Percentiles rank a stretch among this genome's conserved stretches.
phyloP scores from a whole-genome alignment of 306 rosid species.

The Vachellia pachyceras region DNA sequence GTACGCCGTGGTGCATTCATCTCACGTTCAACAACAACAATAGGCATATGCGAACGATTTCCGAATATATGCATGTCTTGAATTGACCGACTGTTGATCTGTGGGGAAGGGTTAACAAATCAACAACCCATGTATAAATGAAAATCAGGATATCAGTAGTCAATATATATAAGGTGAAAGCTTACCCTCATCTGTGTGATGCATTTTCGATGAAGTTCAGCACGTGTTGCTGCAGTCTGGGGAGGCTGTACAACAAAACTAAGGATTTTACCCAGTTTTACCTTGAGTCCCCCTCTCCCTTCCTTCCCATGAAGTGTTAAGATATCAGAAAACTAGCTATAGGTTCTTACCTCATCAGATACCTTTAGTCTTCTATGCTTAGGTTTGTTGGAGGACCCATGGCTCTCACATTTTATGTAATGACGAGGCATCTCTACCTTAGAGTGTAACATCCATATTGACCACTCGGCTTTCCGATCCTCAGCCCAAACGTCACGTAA shows the following conservation, averaged over 20 bases:
- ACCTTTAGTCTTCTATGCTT: slow-evolving; percentile 76
- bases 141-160: slow-evolving; percentile 26
- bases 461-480: slow-evolving; percentile 92
- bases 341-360: slow-evolving; percentile 77
- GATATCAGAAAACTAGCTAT: slow-evolving; percentile 22
- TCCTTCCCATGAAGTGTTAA: slow-evolving; percentile 7
- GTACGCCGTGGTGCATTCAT: slow-evolving; percentile 77
- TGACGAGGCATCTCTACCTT: slow-evolving; percentile 97
- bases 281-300: not conserved
- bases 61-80: slow-evolving; percentile 95
- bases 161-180: slow-evolving; percentile 31
- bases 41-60: slow-evolving; percentile 74
- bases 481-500: slow-evolving; percentile 72
- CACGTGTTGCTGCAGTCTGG: slow-evolving; percentile 74
- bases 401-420: slow-evolving; percentile 60
- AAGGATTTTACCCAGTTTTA: slow-evolving; percentile 18
- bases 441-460: slow-evolving; percentile 96
- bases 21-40: slow-evolving; percentile 87
- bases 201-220: slow-evolving; percentile 86
- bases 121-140: slow-evolving; percentile 10
- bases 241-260: slow-evolving; percentile 63
- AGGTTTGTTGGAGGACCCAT: slow-evolving; percentile 57
- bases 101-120: slow-evolving; percentile 36
- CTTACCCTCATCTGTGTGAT: slow-evolving; percentile 89
- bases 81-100: slow-evolving; percentile 83